Evolutionary conservation across 257 asterid genomes (phyloP).

Genomic region (Solanum etuberosum): DNA sequence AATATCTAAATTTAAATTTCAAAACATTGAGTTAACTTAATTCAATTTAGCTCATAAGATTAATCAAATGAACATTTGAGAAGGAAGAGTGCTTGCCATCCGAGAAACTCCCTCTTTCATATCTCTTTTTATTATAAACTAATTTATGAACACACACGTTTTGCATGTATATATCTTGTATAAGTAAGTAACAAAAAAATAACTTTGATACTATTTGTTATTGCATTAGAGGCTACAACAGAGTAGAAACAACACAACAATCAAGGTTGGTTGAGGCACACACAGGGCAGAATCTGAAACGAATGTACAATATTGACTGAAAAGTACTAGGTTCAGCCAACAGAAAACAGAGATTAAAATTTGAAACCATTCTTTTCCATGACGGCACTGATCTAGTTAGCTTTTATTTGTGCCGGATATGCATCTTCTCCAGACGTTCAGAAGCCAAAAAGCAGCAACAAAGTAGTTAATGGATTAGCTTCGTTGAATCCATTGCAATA

Average conservation of each 20-base stretch:
- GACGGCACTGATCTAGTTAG: not conserved
- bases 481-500: slow-evolving; percentile 45
- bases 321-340: not conserved
- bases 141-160: not conserved
- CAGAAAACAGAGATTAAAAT: not conserved
- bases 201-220: not conserved
- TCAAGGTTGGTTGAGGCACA: not conserved
- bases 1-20: too few species aligned
- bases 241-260: slow-evolving; percentile 5
- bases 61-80: not conserved
- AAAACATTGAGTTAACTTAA: not conserved
- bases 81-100: not conserved
- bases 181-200: not conserved
- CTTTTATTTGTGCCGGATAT: not conserved
- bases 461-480: slow-evolving; percentile 6
- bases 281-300: not conserved
- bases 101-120: not conserved
- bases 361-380: not conserved
- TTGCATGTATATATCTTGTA: not conserved
- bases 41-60: not conserved
- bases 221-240: slow-evolving; percentile 7
- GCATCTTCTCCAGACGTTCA: not conserved
- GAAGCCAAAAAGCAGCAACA: not conserved
- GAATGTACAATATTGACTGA: not conserved
- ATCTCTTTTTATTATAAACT: not conserved